A percentile compares a stretch with the other conserved stretches of the same genome.
phyloP scores from a whole-genome alignment of 345 rosid genomes.

The Arabis alpina region DNA sequence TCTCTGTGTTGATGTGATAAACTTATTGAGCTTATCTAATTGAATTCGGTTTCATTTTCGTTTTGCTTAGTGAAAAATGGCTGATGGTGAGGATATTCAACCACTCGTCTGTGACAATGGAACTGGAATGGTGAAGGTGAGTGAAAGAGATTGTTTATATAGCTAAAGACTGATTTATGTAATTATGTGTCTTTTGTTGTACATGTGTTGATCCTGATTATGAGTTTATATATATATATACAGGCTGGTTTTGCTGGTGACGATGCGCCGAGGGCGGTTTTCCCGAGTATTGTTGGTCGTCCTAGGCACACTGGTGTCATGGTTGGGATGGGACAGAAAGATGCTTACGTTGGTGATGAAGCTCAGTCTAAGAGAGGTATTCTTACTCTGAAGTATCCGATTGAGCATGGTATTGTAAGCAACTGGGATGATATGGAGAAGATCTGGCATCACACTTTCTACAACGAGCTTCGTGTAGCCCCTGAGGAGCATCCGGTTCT shows the following conservation, averaged over 20 bases:
- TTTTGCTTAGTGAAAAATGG: constrained; percentile 58
- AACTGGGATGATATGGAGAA: constrained; percentile 76
- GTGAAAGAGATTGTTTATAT: not conserved
- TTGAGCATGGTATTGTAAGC: constrained; percentile 72
- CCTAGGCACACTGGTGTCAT: constrained; percentile 72
- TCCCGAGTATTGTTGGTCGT: constrained; percentile 71
- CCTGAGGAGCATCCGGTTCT: constrained; percentile 69
- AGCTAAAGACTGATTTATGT: not conserved
- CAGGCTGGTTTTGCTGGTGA: constrained; percentile 71
- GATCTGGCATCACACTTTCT: constrained; percentile 75
- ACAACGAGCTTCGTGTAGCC: constrained; percentile 65
- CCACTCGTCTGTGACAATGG: constrained; percentile 78
- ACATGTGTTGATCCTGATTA: not conserved
- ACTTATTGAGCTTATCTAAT: not conserved
- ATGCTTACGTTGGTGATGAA: constrained; percentile 71
- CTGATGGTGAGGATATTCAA: constrained; percentile 88
- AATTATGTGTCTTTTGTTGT: not conserved
- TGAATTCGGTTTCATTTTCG: not conserved
- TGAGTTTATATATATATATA: not conserved
- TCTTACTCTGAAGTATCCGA: constrained; percentile 63
- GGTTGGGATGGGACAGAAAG: constrained; percentile 76
- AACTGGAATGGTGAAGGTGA: constrained; percentile 76
- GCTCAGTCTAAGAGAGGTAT: constrained; percentile 74
- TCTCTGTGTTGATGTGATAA: not conserved
- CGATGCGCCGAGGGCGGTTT: constrained; percentile 68